Conservation (phyloP, 306 rosid genomes). For the Cicer cuneatum region DNA sequence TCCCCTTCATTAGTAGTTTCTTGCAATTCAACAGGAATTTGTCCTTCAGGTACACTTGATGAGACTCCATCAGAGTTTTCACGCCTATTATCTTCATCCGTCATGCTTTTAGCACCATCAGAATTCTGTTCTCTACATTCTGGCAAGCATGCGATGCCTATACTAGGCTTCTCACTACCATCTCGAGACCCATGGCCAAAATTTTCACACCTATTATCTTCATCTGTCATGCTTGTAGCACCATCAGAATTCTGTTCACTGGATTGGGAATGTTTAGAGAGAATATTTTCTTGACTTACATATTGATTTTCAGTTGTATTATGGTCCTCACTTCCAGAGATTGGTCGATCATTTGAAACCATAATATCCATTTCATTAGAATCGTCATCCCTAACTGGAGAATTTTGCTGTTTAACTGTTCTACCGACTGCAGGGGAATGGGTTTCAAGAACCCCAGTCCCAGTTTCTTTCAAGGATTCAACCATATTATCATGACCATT, state of each 20-base stretch:
- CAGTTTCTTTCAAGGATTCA: conserved; percentile 24
- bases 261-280: conserved; percentile 41
- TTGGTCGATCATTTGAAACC: conserved; percentile 33
- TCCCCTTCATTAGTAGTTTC: conserved; percentile 43
- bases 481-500: conserved; percentile 15
- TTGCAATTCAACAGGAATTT: conserved; percentile 34
- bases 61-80: conserved; percentile 41
- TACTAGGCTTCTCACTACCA: conserved; percentile 31
- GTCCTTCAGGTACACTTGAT: conserved; percentile 40
- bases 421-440: conserved; percentile 41
- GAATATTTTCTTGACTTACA: conserved; percentile 41
- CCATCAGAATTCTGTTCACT: conserved; percentile 38
- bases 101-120: conserved; percentile 35
- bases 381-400: conserved; percentile 26
- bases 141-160: conserved; percentile 6
- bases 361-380: conserved; percentile 36
- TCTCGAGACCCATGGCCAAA: conserved; percentile 13
- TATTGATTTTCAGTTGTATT: conserved; percentile 39
- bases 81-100: conserved; percentile 41
- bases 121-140: conserved; percentile 34
- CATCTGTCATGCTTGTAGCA: conserved; percentile 36
- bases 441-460: conserved; percentile 38
- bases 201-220: conserved; percentile 37
- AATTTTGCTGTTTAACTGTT: conserved; percentile 33
- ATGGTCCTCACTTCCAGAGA: conserved; percentile 30